Percentiles rank a stretch among this genome's conserved stretches.
Conservation (phyloP, 2,329 filamentous ascomycete species). For the Pestalotiopsis sp. region DNA sequence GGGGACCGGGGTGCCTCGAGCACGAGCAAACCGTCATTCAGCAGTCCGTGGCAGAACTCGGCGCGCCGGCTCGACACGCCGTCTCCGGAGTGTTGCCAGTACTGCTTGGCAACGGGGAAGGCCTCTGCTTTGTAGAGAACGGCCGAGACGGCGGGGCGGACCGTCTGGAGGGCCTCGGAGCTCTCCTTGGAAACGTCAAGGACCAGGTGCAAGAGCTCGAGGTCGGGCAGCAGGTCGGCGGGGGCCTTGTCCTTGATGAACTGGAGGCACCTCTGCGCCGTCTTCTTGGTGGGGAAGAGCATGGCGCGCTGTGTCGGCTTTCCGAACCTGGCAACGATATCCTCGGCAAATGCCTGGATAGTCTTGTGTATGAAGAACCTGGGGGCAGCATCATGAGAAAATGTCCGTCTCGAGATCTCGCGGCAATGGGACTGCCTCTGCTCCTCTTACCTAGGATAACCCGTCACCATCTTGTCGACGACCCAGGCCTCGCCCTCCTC, state of each 20-base stretch:
- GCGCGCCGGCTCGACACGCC: constrained; percentile 89
- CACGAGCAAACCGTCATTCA: constrained; percentile 66
- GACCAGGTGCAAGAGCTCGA: constrained; percentile 63
- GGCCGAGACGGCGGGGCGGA: constrained; percentile 65
- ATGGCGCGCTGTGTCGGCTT: constrained; percentile 68
- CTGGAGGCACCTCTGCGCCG: constrained; percentile 71
- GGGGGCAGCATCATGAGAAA: neutral
- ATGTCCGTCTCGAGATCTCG: neutral
- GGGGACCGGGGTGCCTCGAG: constrained; percentile 29
- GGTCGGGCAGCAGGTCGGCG: constrained; percentile 46
- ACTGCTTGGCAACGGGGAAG: constrained; percentile 80
- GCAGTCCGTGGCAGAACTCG: constrained; percentile 81
- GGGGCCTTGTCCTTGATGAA: constrained; percentile 69
- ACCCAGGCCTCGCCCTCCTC: constrained; percentile 92
- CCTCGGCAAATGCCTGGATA: constrained; percentile 72
- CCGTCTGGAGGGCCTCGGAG: constrained; percentile 51
- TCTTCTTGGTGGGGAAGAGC: constrained; percentile 74
- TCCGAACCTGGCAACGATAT: constrained; percentile 68
- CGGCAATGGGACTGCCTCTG: neutral
- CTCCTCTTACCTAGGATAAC: constrained; percentile 74
- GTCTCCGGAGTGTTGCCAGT: constrained; percentile 96
- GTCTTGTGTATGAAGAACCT: constrained; percentile 91
- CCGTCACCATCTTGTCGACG: constrained; percentile 80
- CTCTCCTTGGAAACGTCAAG: constrained; percentile 58
- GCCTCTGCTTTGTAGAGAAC: constrained; percentile 71